Evolutionary conservation across 2,329 filamentous ascomycete genomes (phyloP).

Genomic region (Beauveria rudraprayagi): DNA sequence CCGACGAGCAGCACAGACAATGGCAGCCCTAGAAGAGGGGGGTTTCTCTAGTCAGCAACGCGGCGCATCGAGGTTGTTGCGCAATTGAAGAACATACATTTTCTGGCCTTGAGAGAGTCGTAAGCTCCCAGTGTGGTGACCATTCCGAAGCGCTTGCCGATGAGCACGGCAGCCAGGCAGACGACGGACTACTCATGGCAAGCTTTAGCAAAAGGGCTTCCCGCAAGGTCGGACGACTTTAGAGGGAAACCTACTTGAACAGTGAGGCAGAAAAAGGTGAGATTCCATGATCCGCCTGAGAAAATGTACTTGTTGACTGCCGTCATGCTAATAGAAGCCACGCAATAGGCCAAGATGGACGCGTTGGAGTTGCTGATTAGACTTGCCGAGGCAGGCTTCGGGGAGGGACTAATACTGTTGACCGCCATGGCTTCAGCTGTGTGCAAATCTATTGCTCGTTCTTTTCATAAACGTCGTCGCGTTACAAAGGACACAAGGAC

Average conservation of each 20-base stretch:
- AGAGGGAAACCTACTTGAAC: constrained; percentile 63
- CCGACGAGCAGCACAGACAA: constrained; percentile 92
- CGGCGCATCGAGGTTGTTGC: not conserved
- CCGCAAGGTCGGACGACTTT: not conserved
- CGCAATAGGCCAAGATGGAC: constrained; percentile 84
- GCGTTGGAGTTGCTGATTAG: constrained; percentile 60
- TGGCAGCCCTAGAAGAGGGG: constrained; percentile 66
- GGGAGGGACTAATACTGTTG: not conserved
- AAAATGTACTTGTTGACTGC: constrained; percentile 99
- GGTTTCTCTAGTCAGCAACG: constrained; percentile 15
- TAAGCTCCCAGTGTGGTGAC: constrained; percentile 79
- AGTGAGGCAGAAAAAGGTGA: constrained; percentile 90
- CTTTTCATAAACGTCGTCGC: not conserved
- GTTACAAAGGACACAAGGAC: too few species aligned
- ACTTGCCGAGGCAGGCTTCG: not conserved
- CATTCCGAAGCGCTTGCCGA: constrained; percentile 70
- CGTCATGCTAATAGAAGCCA: constrained; percentile 97
- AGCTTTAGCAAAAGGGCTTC: constrained; percentile 11
- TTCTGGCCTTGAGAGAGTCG: constrained; percentile 80
- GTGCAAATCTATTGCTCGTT: not conserved
- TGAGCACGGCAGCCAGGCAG: constrained; percentile 75
- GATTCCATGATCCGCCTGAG: constrained; percentile 82
- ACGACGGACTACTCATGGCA: constrained; percentile 61
- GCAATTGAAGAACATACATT: constrained; percentile 54
- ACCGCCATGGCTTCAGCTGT: not conserved